These are phyloP conservation scores for Coemansia biformis DNA, from an alignment of 192 early-diverging fungal genomes.

Conservation along the genomic window DNA sequence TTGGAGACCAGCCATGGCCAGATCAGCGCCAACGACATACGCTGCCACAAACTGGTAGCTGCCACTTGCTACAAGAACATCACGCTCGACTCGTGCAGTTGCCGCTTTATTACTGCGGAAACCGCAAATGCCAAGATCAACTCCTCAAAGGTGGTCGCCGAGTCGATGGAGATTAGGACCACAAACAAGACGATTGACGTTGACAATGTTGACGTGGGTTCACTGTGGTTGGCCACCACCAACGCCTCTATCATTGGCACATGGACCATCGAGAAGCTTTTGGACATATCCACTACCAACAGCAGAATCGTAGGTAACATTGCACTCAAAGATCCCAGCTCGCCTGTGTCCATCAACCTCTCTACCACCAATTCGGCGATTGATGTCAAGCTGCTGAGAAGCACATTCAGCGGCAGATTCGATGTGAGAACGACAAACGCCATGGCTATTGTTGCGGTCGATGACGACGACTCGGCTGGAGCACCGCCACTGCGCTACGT, in stretches of 20 bases:
- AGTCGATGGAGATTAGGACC: slow-evolving; percentile 8
- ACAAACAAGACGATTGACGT: slow-evolving; percentile 13
- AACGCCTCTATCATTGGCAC: slow-evolving; percentile 21
- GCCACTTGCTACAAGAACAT: slow-evolving; percentile 11
- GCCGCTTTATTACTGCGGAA: neutral
- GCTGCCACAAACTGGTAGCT: neutral
- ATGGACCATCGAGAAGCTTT: slow-evolving; percentile 9
- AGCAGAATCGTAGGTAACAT: slow-evolving; percentile 11
- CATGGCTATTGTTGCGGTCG: slow-evolving; percentile 3
- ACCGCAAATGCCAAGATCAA: slow-evolving; percentile 13
- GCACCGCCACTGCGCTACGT: slow-evolving; percentile 7
- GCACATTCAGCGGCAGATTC: slow-evolving; percentile 16
- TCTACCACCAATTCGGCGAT: slow-evolving; percentile 15
- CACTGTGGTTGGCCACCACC: slow-evolving; percentile 9
- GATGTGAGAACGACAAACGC: slow-evolving; percentile 17
- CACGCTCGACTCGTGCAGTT: slow-evolving; percentile 1
- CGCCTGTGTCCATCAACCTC: slow-evolving; percentile 3
- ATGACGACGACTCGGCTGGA: neutral
- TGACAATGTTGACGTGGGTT: neutral
- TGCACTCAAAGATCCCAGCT: slow-evolving; percentile 2
- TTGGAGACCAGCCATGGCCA: slow-evolving; percentile 10
- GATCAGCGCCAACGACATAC: slow-evolving; percentile 4
- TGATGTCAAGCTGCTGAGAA: slow-evolving; percentile 7
- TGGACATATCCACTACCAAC: slow-evolving; percentile 21
- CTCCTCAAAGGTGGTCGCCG: slow-evolving; percentile 4